Conservation (phyloP, 2,329 filamentous ascomycete species). For the Juglanconis sp. region DNA sequence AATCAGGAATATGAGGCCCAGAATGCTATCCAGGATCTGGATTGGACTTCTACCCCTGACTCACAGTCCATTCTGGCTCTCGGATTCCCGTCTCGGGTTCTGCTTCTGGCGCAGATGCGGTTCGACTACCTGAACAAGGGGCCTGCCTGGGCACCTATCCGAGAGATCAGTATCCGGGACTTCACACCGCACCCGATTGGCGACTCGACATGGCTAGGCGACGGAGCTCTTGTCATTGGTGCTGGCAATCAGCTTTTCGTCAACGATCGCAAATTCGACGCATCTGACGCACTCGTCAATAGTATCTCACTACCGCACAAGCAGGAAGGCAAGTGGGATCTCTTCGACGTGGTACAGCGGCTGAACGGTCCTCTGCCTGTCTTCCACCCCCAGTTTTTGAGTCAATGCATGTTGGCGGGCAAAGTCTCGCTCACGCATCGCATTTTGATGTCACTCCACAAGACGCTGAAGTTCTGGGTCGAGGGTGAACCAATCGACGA, state of each 20-base stretch:
- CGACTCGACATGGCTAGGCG: conserved; percentile 86
- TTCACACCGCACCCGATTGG: conserved; percentile 87
- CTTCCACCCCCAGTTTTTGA: conserved; percentile 88
- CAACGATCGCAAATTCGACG: conserved; percentile 71
- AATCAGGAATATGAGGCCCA: conserved; percentile 69
- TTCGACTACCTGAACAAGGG: conserved; percentile 88
- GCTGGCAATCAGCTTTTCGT: conserved; percentile 90
- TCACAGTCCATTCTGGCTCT: conserved; percentile 85
- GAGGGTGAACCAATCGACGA: conserved; percentile 79
- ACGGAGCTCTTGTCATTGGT: conserved; percentile 81
- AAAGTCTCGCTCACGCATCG: conserved; percentile 69
- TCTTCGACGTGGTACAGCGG: conserved; percentile 78
- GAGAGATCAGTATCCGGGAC: conserved; percentile 77
- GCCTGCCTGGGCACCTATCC: conserved; percentile 83
- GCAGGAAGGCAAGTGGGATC: conserved; percentile 56
- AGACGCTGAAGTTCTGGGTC: conserved; percentile 76
- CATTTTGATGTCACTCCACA: conserved; percentile 69
- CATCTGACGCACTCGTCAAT: conserved; percentile 57
- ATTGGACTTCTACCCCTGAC: conserved; percentile 92
- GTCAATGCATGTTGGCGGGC: conserved; percentile 80
- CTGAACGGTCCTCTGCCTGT: conserved; percentile 85
- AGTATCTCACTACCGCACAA: conserved; percentile 45
- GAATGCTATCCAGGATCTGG: conserved; percentile 78
- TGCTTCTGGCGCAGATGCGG: conserved; percentile 80
- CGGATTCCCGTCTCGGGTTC: conserved; percentile 82